Percentiles rank a stretch among this genome's conserved stretches.
phyloP scores from a whole-genome alignment of 2,329 filamentous ascomycete genomes.

The Didymosphaeria variabile region DNA sequence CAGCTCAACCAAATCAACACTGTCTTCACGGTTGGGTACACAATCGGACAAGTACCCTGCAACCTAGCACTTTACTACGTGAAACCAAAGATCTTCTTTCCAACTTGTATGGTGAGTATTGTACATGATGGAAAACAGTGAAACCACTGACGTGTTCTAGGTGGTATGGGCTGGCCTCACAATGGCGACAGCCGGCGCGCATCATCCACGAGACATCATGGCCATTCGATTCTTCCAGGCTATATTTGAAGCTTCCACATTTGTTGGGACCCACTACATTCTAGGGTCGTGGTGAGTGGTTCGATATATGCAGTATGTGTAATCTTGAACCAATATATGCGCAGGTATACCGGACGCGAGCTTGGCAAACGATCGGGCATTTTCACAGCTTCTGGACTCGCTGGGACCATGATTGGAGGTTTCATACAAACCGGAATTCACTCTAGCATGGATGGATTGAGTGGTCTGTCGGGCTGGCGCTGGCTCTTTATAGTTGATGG shows the following conservation, averaged over 20 bases:
- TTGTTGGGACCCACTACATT: constrained; percentile 66
- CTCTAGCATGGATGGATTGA: constrained; percentile 55
- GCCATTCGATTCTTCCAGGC: constrained; percentile 65
- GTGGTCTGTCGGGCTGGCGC: constrained; percentile 65
- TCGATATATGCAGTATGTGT: too few species aligned
- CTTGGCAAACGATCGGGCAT: constrained; percentile 69
- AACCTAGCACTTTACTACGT: constrained; percentile 13
- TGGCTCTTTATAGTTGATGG: constrained; percentile 59
- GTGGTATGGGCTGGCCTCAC: constrained; percentile 69
- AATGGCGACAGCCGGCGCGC: constrained; percentile 65
- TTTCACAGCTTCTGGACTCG: constrained; percentile 68
- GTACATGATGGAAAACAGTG: background rate
- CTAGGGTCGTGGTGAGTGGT: constrained; percentile 63
- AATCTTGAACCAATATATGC: background rate
- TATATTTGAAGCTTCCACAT: constrained; percentile 65
- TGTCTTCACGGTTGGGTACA: constrained; percentile 51
- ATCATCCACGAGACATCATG: constrained; percentile 65
- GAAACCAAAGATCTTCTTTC: constrained; percentile 10
- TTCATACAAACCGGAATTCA: constrained; percentile 67
- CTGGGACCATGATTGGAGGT: constrained; percentile 69
- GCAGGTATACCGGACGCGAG: constrained; percentile 64
- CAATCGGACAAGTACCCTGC: constrained; percentile 59
- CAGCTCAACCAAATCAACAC: constrained; percentile 58
- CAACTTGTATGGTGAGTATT: constrained; percentile 10
- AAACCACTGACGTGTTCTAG: constrained; percentile 24